Percentiles rank a stretch among this genome's conserved stretches.
These are phyloP conservation scores for Glaciozyma antarctica DNA, from an alignment of 768 basidiomycete species.

Conservation along the genomic window DNA sequence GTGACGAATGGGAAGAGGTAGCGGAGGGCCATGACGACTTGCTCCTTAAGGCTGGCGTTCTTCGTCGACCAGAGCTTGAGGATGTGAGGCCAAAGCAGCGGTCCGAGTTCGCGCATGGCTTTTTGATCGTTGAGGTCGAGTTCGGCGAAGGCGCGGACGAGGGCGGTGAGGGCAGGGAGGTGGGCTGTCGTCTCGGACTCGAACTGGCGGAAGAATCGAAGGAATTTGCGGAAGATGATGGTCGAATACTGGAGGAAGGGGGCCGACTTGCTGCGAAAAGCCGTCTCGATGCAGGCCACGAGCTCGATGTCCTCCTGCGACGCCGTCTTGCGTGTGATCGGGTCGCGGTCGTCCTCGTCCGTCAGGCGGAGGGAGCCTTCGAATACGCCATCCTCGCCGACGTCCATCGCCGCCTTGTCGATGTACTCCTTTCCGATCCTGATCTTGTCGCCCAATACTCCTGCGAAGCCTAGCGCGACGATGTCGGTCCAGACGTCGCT, in stretches of 20 bases:
- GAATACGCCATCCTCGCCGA: constrained; percentile 34
- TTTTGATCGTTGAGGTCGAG: constrained; percentile 65
- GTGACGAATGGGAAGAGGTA: constrained; percentile 63
- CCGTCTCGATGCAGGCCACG: constrained; percentile 53
- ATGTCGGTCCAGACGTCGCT: constrained; percentile 57
- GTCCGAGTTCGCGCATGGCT: constrained; percentile 55
- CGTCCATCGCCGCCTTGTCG: constrained; percentile 35
- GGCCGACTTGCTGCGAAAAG: constrained; percentile 52
- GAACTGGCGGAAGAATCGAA: constrained; percentile 57
- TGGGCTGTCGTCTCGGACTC: constrained; percentile 68
- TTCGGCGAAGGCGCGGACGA: constrained; percentile 53
- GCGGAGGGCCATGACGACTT: constrained; percentile 62
- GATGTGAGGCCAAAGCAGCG: constrained; percentile 54
- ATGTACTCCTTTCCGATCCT: constrained; percentile 29
- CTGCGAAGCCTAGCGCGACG: constrained; percentile 65
- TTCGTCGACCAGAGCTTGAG: constrained; percentile 70
- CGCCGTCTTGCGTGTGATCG: constrained; percentile 1
- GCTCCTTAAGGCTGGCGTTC: constrained; percentile 65
- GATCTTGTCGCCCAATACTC: constrained; percentile 54
- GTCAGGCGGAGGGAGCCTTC: background rate
- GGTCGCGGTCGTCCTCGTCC: constrained; percentile 1
- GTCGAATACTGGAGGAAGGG: constrained; percentile 50
- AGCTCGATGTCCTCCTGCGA: constrained; percentile 53
- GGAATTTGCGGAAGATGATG: constrained; percentile 52
- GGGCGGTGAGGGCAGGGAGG: constrained; percentile 58